These are phyloP conservation scores for Pleurotus djamor DNA, from an alignment of 768 basidiomycete species.

Conservation along the genomic window DNA sequence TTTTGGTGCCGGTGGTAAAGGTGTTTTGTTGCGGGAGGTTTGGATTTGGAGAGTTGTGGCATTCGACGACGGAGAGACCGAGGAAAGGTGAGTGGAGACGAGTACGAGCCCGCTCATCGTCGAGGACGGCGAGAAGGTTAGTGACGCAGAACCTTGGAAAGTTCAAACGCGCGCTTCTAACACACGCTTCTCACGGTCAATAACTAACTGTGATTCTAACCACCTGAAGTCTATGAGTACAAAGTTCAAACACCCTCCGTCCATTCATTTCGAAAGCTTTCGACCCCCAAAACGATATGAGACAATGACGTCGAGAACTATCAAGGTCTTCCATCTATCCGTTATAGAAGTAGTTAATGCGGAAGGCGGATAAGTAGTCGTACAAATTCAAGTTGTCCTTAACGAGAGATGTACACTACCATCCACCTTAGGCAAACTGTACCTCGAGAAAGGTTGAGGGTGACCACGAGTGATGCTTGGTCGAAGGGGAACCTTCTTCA, in stretches of 20 bases:
- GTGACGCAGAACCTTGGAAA: background rate
- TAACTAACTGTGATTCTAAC: background rate
- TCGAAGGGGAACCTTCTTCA: background rate
- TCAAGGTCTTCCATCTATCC: background rate
- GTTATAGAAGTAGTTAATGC: background rate
- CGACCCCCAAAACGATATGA: background rate
- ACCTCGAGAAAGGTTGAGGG: no score
- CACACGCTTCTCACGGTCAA: background rate
- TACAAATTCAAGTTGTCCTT: background rate
- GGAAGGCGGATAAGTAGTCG: background rate
- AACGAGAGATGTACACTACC: background rate
- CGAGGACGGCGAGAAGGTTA: background rate
- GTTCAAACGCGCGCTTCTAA: no score
- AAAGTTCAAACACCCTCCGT: no score
- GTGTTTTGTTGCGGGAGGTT: constrained; percentile 55
- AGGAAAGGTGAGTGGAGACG: constrained; percentile 62
- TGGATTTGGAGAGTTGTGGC: constrained; percentile 52
- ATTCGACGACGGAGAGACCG: constrained; percentile 52
- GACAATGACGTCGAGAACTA: background rate
- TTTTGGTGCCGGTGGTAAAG: constrained; percentile 39
- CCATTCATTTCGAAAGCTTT: background rate
- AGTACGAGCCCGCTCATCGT: constrained; percentile 39
- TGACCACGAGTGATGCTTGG: no score
- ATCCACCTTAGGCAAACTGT: no score
- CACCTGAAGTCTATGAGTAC: no score